A percentile compares a stretch with the other conserved stretches of the same genome.
phyloP scores from a whole-genome alignment of 768 basidiomycete genomes.

The Filobasidium floriforme region DNA sequence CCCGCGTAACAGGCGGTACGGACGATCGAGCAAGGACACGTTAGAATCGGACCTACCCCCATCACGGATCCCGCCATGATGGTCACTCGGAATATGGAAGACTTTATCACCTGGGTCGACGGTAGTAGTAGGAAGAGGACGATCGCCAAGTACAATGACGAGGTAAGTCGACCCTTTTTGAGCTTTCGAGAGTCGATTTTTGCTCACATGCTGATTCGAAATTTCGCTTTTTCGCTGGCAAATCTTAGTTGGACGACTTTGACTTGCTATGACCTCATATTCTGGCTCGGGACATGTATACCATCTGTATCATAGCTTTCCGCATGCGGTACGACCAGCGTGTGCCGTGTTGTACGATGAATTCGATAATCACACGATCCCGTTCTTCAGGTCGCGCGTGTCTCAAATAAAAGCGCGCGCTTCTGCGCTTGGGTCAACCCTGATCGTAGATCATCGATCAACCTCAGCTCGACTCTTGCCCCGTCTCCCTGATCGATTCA shows the following conservation, averaged over 20 bases:
- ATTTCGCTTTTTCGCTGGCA: conserved; percentile 18
- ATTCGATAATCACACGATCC: too few species aligned
- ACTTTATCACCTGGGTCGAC: conserved; percentile 99
- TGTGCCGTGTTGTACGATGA: too few species aligned
- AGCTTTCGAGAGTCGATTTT: background rate
- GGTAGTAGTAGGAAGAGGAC: conserved; percentile 93
- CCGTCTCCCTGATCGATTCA: too few species aligned
- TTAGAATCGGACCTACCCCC: conserved; percentile 91
- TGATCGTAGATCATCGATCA: background rate
- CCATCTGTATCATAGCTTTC: background rate
- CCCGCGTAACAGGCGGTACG: conserved; percentile 68
- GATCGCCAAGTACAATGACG: conserved; percentile 92
- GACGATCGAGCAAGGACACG: conserved; percentile 96
- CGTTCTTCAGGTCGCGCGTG: background rate
- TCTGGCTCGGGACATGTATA: background rate
- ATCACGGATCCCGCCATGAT: conserved; percentile 94
- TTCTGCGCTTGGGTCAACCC: background rate
- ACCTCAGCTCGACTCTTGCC: background rate
- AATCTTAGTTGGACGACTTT: conserved; percentile 77
- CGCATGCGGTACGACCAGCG: too few species aligned
- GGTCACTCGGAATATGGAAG: conserved; percentile 95
- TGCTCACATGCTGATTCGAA: background rate
- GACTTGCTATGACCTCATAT: conserved; percentile 58
- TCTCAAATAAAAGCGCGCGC: conserved; percentile 1
- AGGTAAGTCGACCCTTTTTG: conserved; percentile 51